Evolutionary conservation across 331 rosid species (phyloP).

Genomic region (Prunus yedoensis): DNA sequence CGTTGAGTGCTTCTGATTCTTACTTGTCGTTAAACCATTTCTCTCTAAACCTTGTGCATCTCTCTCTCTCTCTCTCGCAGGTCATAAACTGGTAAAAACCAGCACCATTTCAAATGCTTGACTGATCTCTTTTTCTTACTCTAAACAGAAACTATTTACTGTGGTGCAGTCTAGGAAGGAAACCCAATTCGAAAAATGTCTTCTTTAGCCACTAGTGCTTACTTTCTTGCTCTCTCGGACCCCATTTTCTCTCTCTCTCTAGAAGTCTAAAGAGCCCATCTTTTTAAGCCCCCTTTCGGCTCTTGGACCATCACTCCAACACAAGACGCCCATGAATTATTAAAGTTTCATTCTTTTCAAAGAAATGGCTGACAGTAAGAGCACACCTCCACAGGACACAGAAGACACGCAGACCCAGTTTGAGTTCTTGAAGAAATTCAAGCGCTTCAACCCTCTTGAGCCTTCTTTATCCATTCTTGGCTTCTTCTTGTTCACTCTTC

Average conservation of each 20-base stretch:
- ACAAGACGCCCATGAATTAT: not conserved
- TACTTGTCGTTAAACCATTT: not conserved
- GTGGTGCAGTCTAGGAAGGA: not conserved
- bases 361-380: constrained; percentile 43
- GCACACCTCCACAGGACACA: constrained; percentile 22
- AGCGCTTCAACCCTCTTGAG: constrained; percentile 62
- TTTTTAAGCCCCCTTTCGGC: constrained; percentile 6
- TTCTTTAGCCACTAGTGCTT: constrained; percentile 28
- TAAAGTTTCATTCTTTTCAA: not conserved
- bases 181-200: not conserved
- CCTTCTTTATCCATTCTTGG: constrained; percentile 43
- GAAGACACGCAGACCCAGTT: constrained; percentile 42
- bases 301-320: not conserved
- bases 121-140: not conserved
- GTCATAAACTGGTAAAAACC: not conserved
- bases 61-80: not conserved
- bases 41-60: too few relatives aligned
- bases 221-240: constrained; percentile 12
- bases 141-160: not conserved
- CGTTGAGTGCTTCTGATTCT: not conserved
- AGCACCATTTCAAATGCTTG: not conserved
- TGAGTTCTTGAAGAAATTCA: constrained; percentile 52
- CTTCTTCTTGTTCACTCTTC: constrained; percentile 44
- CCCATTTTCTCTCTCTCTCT: constrained; percentile 14
- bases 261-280: constrained; percentile 15